Base-by-base conservation (phyloP, 495 filamentous ascomycete genomes). In the Halenospora varia region DNA sequence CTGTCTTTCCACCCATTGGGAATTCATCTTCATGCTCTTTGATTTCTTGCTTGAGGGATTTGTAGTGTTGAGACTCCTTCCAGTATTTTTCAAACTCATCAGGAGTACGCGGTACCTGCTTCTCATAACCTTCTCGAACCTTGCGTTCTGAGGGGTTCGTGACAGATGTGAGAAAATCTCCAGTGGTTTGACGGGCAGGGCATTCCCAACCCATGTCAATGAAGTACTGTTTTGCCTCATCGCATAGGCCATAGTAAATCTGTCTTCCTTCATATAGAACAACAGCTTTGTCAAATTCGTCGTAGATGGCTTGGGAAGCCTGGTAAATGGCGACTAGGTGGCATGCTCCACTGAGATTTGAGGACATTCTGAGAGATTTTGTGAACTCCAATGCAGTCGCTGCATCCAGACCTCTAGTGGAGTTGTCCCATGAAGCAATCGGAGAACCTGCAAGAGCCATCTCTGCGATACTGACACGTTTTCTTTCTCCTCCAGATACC, bases 161-260 rank as follows among this genome's bases (percentile, higher is more conserved):
- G 63, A 91, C 77, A 3, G 85, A 86, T 0, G 88, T 90, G 6
- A 90, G 70, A 64, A 90, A 91, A 64, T 90, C 88, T 17, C 85
- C 80, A 0, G 81, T 86, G 0, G 82, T 86, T 64, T 81, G 77
- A 1, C 82, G 68, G 0, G 75, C 67, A 1, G 80, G 80, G 51
- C 77, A 79, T 40, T 67, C 67, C 60, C 81, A 87, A 0, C 84
- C 84, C 49, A 86, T 75, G 46, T 82, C 72, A 10, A 73, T 26
- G 67, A 90, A 88, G 61, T 87, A 89, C 10, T 77, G 69, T 51
- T 77, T 79, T 15, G 86, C 87, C 23, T 77, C 63, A 13, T 73
- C 69, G 15, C 76, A 78, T 0, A 77, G 79, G 0, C 87, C 87
- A 51, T 84, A 88, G 66, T 81, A 89, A n/a, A 88, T 86, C 62